phyloP scores from a whole-genome alignment of 176 grass and related monocot genomes.

The Hsuehochloa calcarea region DNA sequence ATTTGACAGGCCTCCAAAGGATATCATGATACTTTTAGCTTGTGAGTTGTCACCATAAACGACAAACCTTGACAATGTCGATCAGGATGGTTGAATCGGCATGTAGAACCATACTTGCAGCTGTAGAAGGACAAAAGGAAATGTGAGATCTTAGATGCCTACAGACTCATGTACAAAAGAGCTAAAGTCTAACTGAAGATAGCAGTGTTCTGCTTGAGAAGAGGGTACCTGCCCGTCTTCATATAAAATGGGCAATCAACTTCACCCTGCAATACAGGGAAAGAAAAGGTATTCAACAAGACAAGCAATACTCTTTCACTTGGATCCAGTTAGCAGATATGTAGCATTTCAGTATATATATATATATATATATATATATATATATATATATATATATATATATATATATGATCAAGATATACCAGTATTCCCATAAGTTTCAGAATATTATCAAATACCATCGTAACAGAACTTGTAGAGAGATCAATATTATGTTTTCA shows the following conservation, averaged over 20 bases:
- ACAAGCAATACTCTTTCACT: constrained; percentile 6
- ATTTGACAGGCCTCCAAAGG: neutral
- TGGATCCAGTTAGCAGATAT: neutral
- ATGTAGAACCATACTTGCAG: constrained; percentile 77
- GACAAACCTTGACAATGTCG: constrained; percentile 45
- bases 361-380: too few species aligned
- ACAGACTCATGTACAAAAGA: constrained; percentile 15
- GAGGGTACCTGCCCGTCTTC: constrained; percentile 80
- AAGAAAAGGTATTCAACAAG: constrained; percentile 22
- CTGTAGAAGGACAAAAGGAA: constrained; percentile 47
- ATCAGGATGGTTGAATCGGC: constrained; percentile 87
- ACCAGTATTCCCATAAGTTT: neutral
- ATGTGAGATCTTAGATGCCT: constrained; percentile 18
- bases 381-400: too few species aligned
- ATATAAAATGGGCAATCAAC: constrained; percentile 91
- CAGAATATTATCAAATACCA: neutral
- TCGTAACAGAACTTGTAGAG: neutral
- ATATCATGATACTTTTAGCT: neutral
- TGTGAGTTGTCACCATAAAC: constrained; percentile 30
- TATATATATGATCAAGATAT: constrained; percentile 2
- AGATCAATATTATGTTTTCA: neutral
- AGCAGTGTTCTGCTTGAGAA: constrained; percentile 1
- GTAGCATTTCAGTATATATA: neutral
- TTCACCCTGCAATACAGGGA: constrained; percentile 63
- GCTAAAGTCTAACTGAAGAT: constrained; percentile 15